Conservation (phyloP, 441 rosid species). For the Mallotus japonicus region DNA sequence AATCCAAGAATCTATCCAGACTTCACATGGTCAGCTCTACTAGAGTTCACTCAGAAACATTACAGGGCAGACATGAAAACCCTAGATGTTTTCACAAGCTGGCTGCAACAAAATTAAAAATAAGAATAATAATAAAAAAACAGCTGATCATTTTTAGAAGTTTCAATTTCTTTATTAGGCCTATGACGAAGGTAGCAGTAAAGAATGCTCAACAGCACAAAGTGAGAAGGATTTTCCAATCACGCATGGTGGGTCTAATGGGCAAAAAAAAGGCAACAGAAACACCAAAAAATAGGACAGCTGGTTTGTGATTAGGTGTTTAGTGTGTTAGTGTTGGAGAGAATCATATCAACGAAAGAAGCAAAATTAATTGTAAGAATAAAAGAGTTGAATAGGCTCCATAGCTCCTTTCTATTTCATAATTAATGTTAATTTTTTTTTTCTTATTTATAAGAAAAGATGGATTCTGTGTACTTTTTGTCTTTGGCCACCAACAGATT, state of each 20-base stretch:
- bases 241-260: slow-evolving; percentile 7
- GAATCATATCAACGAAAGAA: slow-evolving; percentile 23
- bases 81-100: slow-evolving; percentile 60
- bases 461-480: slow-evolving; percentile 1
- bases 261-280: slow-evolving; percentile 26
- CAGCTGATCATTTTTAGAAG: background rate
- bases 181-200: background rate
- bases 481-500: slow-evolving; percentile 6
- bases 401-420: background rate
- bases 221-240: slow-evolving; percentile 1
- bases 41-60: slow-evolving; percentile 85
- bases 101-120: slow-evolving; percentile 48
- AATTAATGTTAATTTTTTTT: background rate
- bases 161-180: background rate
- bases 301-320: slow-evolving; percentile 17
- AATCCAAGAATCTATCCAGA: slow-evolving; percentile 73
- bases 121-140: background rate
- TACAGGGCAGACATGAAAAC: slow-evolving; percentile 96
- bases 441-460: background rate
- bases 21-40: slow-evolving; percentile 79
- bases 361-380: slow-evolving; percentile 23
- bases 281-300: slow-evolving; percentile 26
- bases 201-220: background rate
- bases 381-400: slow-evolving; percentile 20
- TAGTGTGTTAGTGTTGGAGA: slow-evolving; percentile 24